Evolutionary conservation across 2,329 filamentous ascomycete genomes (phyloP).

Genomic region (Botrytis galanthina): DNA sequence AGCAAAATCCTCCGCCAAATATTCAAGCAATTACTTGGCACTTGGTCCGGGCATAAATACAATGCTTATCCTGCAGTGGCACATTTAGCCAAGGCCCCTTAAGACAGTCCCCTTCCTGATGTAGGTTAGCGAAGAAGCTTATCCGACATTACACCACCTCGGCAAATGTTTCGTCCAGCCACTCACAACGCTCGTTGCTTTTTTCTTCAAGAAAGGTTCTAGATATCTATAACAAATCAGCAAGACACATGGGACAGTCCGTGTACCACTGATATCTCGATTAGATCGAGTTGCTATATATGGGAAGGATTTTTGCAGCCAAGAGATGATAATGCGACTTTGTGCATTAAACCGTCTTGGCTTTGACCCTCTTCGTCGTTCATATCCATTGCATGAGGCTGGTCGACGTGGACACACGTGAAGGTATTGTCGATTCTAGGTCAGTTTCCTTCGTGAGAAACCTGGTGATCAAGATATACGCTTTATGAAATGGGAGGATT

Average conservation of each 20-base stretch:
- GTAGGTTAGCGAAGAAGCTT: neutral
- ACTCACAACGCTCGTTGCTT: neutral
- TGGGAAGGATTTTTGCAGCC: neutral
- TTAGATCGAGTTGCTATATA: neutral
- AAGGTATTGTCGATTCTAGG: neutral
- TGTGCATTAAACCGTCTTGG: neutral
- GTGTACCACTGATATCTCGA: neutral
- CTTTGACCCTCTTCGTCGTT: neutral
- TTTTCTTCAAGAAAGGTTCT: neutral
- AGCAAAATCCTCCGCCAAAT: neutral
- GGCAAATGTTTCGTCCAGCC: neutral
- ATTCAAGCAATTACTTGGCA: slow-evolving; percentile 6
- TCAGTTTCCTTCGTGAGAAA: neutral
- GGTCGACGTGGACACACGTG: neutral
- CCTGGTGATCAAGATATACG: neutral
- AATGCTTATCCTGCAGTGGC: neutral
- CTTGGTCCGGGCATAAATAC: neutral
- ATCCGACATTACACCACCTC: neutral
- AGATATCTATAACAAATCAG: neutral
- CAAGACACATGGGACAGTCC: neutral
- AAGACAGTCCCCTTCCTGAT: slow-evolving; percentile 3
- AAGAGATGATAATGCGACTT: neutral
- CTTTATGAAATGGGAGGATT: neutral
- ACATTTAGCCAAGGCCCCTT: slow-evolving; percentile 7
- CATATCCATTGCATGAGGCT: neutral